Conservation (phyloP, 371 early-diverging fungal genomes). For the Enterocytospora artemiae region DNA sequence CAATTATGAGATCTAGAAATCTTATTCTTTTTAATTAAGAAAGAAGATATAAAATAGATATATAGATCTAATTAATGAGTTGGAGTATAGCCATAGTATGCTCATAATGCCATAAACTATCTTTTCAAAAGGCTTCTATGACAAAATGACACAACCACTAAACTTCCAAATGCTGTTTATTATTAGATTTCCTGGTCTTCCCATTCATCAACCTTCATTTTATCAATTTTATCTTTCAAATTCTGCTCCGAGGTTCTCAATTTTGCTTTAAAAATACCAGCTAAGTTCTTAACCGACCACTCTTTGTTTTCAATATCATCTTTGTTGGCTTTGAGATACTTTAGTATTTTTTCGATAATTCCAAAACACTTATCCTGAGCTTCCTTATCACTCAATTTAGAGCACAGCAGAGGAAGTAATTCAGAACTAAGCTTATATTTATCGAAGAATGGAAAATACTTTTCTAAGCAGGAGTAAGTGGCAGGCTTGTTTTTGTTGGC, state of each 20-base stretch:
- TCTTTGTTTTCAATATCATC: constrained; percentile 32
- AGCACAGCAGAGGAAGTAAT: constrained; percentile 35
- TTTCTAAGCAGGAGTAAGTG: constrained; percentile 17
- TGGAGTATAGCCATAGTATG: too few species aligned
- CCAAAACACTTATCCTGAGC: constrained; percentile 29
- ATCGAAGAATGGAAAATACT: constrained; percentile 30
- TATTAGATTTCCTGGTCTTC: constrained; percentile 20
- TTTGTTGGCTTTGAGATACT: constrained; percentile 31
- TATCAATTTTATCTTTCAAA: neutral
- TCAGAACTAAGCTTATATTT: constrained; percentile 38
- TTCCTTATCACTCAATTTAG: constrained; percentile 29
- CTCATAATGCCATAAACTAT: too few species aligned
- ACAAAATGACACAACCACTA: neutral
- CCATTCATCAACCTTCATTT: constrained; percentile 28
- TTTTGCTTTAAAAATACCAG: constrained; percentile 24
- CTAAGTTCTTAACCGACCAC: constrained; percentile 28
- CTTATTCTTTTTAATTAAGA: too few species aligned
- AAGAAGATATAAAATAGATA: too few species aligned
- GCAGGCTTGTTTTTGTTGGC: constrained; percentile 8
- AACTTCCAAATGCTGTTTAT: too few species aligned
- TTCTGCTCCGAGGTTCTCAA: constrained; percentile 3
- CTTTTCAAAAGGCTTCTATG: too few species aligned
- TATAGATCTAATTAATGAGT: too few species aligned
- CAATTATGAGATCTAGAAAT: too few species aligned
- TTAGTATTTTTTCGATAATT: constrained; percentile 41